Base-by-base conservation (phyloP, 257 asterid species). In the Schizonepeta tenuifolia region DNA sequence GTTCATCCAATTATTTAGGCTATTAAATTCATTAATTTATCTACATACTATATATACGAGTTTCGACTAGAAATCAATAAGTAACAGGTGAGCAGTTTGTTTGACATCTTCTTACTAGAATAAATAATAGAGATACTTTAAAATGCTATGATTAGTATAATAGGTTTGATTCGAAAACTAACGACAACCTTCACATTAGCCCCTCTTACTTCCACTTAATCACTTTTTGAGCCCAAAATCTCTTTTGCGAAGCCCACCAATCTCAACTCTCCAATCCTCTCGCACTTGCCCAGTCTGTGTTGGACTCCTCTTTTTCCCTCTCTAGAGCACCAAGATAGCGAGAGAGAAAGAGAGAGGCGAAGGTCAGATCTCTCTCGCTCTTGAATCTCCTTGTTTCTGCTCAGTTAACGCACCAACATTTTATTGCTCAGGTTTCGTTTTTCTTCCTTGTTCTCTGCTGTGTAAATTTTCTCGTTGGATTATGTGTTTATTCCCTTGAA, bases 281-380 rank as follows among this genome's bases (percentile, higher is more conserved):
- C 58, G 33, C 68, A 53, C 20, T 61, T 73, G 61, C 51, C 28
- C 64, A 72, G 75, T 66, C 75, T 50, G 46, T 24, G 4, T 8
- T 18, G 43, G 58, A 65, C 77, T 70, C 43, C 74, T 28, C 81
- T 60, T 72, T 76, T 62, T 35, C 79, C 79, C 67, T 67, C 80
- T 44, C 68, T 65, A 69, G 8, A 40, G 44, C 59, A 17, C 41
- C 44, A 56, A 70, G 31, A 43, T 69, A 64, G 63, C 70, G 51
- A 65, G 38, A 64, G 63, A 70, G 51, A 65, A 28, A 67, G 50
- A 57, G 71, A 74, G 65, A 53, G 72, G 73, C 75, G 20, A 28
- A 74, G 78, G 80, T 67, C 73, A 77, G 80, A 75, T 81, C 78
- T 70, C 78, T 56, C 59, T 67, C 50, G 58, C 59, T n/a, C 20